phyloP scores from a whole-genome alignment of 495 filamentous ascomycete species.

The Stereocaulon alpinum region DNA sequence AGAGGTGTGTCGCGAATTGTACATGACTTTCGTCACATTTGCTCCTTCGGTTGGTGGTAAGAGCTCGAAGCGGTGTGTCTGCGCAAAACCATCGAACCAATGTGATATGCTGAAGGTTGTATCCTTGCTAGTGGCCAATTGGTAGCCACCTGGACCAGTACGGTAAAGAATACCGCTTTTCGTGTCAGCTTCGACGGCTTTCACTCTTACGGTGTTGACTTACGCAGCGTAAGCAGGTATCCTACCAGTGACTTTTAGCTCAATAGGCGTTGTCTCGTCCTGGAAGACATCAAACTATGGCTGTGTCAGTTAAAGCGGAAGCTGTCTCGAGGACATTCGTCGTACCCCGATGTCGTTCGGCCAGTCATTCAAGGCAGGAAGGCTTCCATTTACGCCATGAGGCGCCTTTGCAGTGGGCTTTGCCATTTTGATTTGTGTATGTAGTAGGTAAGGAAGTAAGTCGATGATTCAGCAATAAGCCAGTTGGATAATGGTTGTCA shows the following conservation, averaged over 20 bases:
- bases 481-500: background rate
- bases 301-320: background rate
- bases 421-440: background rate
- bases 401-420: background rate
- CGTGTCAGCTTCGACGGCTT: background rate
- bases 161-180: constrained; percentile 54
- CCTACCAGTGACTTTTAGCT: constrained; percentile 37
- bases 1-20: constrained; percentile 49
- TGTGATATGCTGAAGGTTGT: constrained; percentile 48
- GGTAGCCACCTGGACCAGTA: constrained; percentile 56
- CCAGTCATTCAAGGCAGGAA: constrained; percentile 24
- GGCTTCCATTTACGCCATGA: constrained; percentile 2
- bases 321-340: background rate
- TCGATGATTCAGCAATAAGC: background rate
- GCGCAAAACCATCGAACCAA: constrained; percentile 76
- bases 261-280: constrained; percentile 38
- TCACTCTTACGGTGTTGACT: background rate
- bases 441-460: too few relatives aligned
- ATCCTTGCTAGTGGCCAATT: constrained; percentile 44
- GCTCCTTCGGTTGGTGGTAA: constrained; percentile 23
- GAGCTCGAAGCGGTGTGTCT: constrained; percentile 65
- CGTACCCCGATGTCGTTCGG: constrained; percentile 29
- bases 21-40: constrained; percentile 40
- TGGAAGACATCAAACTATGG: constrained; percentile 41
- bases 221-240: constrained; percentile 42